Conservation (phyloP, 2,329 filamentous ascomycete species). For the Diaporthe sp. region DNA sequence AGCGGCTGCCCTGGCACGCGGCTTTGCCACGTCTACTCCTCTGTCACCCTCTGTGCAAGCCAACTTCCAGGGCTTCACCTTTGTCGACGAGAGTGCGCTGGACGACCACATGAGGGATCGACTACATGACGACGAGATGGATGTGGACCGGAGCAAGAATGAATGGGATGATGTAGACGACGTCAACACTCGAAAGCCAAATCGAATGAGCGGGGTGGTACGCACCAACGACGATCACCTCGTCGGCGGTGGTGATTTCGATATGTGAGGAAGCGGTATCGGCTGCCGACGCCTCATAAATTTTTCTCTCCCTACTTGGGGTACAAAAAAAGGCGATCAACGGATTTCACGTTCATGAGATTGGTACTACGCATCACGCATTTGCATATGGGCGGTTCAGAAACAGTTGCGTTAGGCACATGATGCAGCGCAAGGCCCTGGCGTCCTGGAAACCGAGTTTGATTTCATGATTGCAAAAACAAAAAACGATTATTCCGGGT, state of each 20-base stretch:
- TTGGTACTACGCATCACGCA: conserved; percentile 42
- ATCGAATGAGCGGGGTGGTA: conserved; percentile 75
- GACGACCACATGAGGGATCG: conserved; percentile 82
- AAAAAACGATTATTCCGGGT: conserved; percentile 23
- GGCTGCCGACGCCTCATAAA: conserved; percentile 18
- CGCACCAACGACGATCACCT: conserved; percentile 71
- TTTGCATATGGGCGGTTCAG: conserved; percentile 42
- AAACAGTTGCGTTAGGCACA: conserved; percentile 41
- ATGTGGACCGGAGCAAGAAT: conserved; percentile 58
- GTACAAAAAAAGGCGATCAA: conserved; percentile 34
- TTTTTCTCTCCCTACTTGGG: conserved; percentile 24
- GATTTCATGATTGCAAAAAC: conserved; percentile 28
- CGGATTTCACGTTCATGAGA: conserved; percentile 37
- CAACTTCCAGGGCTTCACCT: conserved; percentile 98
- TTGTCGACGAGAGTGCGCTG: conserved; percentile 96
- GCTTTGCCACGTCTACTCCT: conserved; percentile 90
- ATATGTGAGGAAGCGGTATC: conserved; percentile 62
- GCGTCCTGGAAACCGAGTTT: conserved; percentile 40
- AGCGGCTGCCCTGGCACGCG: conserved; percentile 86
- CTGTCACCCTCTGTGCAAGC: conserved; percentile 96
- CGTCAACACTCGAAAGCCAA: conserved; percentile 63
- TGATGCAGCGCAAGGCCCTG: conserved; percentile 40
- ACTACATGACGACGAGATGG: conserved; percentile 70
- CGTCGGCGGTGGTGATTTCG: conserved; percentile 74
- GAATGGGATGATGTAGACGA: conserved; percentile 73